These are phyloP conservation scores for Saccharomycopsis schoenii DNA, from an alignment of 805 yeast species.

Conservation along the genomic window DNA sequence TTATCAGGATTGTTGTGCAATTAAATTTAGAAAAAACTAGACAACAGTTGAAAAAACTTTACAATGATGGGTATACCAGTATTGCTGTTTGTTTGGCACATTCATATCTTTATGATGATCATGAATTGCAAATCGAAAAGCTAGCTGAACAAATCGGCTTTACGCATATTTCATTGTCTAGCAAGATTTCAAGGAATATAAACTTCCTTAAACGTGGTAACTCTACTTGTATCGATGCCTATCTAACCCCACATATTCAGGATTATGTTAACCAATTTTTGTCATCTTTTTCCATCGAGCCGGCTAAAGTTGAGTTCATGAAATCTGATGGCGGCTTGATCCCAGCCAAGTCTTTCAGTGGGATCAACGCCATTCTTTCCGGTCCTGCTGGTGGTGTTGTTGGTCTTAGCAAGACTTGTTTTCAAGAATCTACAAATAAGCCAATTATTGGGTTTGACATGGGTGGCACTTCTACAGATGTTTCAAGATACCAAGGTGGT, in stretches of 20 bases:
- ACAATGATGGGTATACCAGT: slow-evolving; percentile 24
- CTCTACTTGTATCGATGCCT: slow-evolving; percentile 34
- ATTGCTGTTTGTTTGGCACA: slow-evolving; percentile 29
- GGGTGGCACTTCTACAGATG: slow-evolving; percentile 36
- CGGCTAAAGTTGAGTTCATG: slow-evolving; percentile 38
- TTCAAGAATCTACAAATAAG: slow-evolving; percentile 16
- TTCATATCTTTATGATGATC: slow-evolving; percentile 30
- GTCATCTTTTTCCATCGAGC: slow-evolving; percentile 21
- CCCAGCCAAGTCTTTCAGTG: slow-evolving; percentile 42
- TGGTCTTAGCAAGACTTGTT: slow-evolving; percentile 46
- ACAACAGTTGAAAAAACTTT: slow-evolving; percentile 21
- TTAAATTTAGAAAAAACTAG: slow-evolving; percentile 23
- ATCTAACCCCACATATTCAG: slow-evolving; percentile 35
- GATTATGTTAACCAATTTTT: slow-evolving; percentile 31
- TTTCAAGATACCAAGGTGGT: slow-evolving; percentile 26
- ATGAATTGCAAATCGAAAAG: slow-evolving; percentile 27
- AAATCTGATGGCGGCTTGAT: slow-evolving; percentile 51
- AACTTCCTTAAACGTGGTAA: slow-evolving; percentile 33
- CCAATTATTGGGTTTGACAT: slow-evolving; percentile 22
- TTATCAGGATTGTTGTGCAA: slow-evolving; percentile 17
- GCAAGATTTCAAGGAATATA: slow-evolving; percentile 30
- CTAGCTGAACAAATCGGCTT: slow-evolving; percentile 29
- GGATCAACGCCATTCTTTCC: slow-evolving; percentile 41
- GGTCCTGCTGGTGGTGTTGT: slow-evolving; percentile 61
- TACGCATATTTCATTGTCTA: slow-evolving; percentile 26